phyloP scores from a whole-genome alignment of 371 early-diverging fungal genomes.

The Rhizopus sp. region DNA sequence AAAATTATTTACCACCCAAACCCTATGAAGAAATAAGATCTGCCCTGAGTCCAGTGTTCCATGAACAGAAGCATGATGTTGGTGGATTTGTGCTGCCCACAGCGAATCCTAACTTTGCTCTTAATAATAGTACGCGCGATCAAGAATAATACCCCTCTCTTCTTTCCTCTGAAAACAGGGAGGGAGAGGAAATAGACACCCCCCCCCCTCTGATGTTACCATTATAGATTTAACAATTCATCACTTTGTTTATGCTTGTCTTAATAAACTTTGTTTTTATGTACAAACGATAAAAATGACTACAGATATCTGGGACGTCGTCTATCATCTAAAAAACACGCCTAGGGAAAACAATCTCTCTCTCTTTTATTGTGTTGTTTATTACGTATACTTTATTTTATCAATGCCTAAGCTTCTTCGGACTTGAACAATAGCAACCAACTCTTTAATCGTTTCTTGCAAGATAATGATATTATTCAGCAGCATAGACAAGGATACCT shows the following conservation, averaged over 20 bases:
- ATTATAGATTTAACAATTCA: too few relatives aligned
- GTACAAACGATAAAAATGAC: too few relatives aligned
- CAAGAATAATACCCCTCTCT: neutral
- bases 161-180: too few relatives aligned
- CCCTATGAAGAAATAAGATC: constrained; percentile 43
- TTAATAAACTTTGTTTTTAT: too few relatives aligned
- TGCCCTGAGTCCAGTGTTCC: constrained; percentile 21
- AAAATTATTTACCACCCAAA: constrained; percentile 38
- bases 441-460: constrained; percentile 86
- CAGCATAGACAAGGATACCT: constrained; percentile 58
- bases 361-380: too few relatives aligned
- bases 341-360: too few relatives aligned
- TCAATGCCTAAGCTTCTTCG: constrained; percentile 73
- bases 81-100: constrained; percentile 26
- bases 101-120: constrained; percentile 20
- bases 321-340: too few relatives aligned
- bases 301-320: too few relatives aligned
- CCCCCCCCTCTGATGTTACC: too few relatives aligned
- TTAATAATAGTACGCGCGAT: neutral
- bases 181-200: too few relatives aligned
- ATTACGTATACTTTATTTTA: constrained; percentile 46
- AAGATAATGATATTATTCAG: constrained; percentile 83
- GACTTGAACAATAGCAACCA: constrained; percentile 79
- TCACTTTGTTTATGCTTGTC: too few relatives aligned
- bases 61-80: constrained; percentile 13